These are phyloP conservation scores for Drechslera avenae DNA, from an alignment of 2,329 filamentous ascomycete species.

Conservation along the genomic window DNA sequence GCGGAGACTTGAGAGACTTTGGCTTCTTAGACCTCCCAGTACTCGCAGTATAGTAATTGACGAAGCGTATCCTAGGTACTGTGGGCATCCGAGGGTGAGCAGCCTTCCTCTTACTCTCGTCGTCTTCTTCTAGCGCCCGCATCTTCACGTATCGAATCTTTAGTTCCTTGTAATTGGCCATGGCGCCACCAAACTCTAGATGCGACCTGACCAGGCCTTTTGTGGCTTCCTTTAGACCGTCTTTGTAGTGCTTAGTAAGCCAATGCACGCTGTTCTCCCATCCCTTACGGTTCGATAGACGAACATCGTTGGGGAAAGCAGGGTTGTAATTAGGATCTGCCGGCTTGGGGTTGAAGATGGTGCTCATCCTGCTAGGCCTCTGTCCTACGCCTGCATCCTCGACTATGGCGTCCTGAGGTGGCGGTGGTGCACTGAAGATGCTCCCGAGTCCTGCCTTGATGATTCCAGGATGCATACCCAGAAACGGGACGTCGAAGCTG, in stretches of 20 bases:
- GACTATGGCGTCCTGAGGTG: conserved; percentile 32
- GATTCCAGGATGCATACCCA: conserved; percentile 88
- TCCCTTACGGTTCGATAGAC: conserved; percentile 70
- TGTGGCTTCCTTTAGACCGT: conserved; percentile 71
- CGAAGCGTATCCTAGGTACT: conserved; percentile 70
- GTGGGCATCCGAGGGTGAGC: conserved; percentile 34
- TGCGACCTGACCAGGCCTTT: conserved; percentile 78
- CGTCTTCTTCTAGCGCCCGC: conserved; percentile 73
- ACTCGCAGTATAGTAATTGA: conserved; percentile 91
- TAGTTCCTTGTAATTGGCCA: conserved; percentile 76
- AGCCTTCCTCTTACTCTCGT: conserved; percentile 49
- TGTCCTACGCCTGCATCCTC: conserved; percentile 19
- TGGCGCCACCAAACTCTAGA: conserved; percentile 79
- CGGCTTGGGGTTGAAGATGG: conserved; percentile 46
- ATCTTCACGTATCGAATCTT: conserved; percentile 72
- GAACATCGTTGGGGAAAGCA: conserved; percentile 74
- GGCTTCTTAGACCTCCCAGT: conserved; percentile 68
- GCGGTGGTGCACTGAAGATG: conserved; percentile 64
- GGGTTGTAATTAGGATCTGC: conserved; percentile 73
- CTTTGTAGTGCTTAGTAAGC: conserved; percentile 75
- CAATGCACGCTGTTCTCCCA: conserved; percentile 74
- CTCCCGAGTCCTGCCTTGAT: conserved; percentile 81
- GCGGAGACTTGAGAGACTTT: conserved; percentile 50
- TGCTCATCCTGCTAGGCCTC: conserved; percentile 41
- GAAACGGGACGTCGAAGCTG: conserved; percentile 82